These are phyloP conservation scores for Podospora conica DNA, from an alignment of 495 filamentous ascomycete species.

Conservation along the genomic window DNA sequence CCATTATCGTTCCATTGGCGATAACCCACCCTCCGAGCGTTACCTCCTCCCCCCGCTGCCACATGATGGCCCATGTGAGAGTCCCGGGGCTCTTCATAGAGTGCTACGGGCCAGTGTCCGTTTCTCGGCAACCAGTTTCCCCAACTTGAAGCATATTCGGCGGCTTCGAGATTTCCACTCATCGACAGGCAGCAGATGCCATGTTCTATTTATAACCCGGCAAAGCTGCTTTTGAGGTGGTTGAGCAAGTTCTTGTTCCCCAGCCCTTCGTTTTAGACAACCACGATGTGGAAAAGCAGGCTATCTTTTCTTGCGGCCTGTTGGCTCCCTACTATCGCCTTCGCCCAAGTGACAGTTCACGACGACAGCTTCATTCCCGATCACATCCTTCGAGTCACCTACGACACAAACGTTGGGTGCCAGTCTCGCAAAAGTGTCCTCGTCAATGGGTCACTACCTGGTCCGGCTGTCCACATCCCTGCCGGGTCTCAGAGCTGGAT, in stretches of 20 bases:
- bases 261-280: neutral
- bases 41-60: neutral
- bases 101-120: neutral
- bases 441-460: conserved; percentile 50
- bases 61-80: neutral
- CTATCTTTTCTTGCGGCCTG: conserved; percentile 1
- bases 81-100: neutral
- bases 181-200: too few species aligned
- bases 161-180: too few species aligned
- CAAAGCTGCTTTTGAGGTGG: neutral
- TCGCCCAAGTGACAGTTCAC: conserved; percentile 21
- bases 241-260: neutral
- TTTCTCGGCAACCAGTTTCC: neutral
- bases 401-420: conserved; percentile 37
- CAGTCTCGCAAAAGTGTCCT: conserved; percentile 38
- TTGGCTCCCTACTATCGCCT: conserved; percentile 1
- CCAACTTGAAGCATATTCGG: too few species aligned
- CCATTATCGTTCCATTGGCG: neutral
- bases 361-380: conserved; percentile 44
- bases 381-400: conserved; percentile 41
- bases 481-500: conserved; percentile 50
- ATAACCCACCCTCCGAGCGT: neutral
- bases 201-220: neutral
- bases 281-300: conserved; percentile 1
- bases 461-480: conserved; percentile 42